phyloP scores from a whole-genome alignment of 177 flowering plant species.

The Tripterygium wilfordii region DNA sequence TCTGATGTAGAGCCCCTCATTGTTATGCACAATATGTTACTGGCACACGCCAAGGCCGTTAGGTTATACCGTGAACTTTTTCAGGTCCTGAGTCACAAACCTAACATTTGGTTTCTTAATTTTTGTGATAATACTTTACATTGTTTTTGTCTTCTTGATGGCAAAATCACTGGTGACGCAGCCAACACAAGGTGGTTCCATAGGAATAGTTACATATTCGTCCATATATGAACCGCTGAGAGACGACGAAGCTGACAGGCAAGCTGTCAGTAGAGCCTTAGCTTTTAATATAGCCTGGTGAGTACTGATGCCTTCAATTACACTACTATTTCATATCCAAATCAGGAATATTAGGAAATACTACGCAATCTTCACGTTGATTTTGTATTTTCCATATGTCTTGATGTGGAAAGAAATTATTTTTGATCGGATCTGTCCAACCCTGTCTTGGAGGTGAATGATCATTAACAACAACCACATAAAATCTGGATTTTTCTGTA shows the following conservation, averaged over 20 bases:
- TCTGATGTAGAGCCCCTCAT: background rate
- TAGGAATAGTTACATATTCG: background rate
- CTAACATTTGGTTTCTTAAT: background rate
- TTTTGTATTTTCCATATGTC: too few relatives aligned
- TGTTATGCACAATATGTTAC: background rate
- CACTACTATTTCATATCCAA: too few relatives aligned
- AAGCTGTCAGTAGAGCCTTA: background rate
- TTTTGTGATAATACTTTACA: too few relatives aligned
- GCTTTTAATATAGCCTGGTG: background rate
- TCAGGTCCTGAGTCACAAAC: background rate
- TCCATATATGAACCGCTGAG: background rate
- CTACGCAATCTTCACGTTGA: too few relatives aligned
- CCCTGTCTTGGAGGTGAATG: too few relatives aligned
- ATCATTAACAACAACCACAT: too few relatives aligned
- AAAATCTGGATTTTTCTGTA: too few relatives aligned
- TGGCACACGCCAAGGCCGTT: background rate
- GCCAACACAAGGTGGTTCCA: background rate
- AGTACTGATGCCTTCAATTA: background rate
- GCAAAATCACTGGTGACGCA: background rate
- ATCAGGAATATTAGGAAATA: too few relatives aligned
- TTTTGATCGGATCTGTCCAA: too few relatives aligned
- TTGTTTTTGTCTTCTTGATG: too few relatives aligned
- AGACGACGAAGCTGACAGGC: background rate
- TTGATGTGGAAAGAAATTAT: too few relatives aligned
- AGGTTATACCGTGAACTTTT: background rate